These are phyloP conservation scores for Pyrenophora teres DNA, from an alignment of 2,329 filamentous ascomycete genomes.

Conservation along the genomic window DNA sequence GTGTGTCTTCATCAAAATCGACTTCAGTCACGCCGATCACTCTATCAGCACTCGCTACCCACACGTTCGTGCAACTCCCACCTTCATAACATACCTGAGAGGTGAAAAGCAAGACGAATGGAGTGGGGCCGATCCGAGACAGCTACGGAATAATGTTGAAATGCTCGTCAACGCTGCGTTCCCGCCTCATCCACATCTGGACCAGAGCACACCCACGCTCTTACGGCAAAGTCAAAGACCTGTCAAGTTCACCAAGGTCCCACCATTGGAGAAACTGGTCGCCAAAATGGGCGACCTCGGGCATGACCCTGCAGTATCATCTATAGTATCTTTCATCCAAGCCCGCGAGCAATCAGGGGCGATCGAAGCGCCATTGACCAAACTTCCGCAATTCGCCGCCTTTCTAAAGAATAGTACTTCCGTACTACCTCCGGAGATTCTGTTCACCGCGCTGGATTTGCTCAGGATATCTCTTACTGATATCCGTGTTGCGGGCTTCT, in stretches of 20 bases:
- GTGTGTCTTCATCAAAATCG: conserved; percentile 79
- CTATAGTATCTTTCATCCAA: conserved; percentile 73
- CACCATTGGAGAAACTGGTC: conserved; percentile 80
- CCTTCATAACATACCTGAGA: conserved; percentile 82
- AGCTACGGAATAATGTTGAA: conserved; percentile 72
- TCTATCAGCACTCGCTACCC: conserved; percentile 64
- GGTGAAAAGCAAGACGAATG: conserved; percentile 79
- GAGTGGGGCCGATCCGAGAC: conserved; percentile 73
- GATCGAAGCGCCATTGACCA: conserved; percentile 70
- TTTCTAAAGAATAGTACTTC: conserved; percentile 63
- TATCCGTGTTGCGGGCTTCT: conserved; percentile 77
- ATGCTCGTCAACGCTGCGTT: conserved; percentile 76
- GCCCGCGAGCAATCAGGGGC: conserved; percentile 62
- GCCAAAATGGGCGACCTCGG: conserved; percentile 72
- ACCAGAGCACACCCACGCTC: conserved; percentile 72
- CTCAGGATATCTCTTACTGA: conserved; percentile 79
- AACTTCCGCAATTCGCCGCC: conserved; percentile 66
- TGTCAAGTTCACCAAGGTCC: conserved; percentile 77
- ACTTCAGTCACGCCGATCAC: conserved; percentile 70
- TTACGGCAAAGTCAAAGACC: conserved; percentile 66
- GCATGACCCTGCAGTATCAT: conserved; percentile 64
- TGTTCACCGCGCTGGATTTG: conserved; percentile 86
- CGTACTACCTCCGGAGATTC: conserved; percentile 63
- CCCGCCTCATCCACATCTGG: conserved; percentile 75
- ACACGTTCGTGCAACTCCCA: conserved; percentile 77